A percentile compares a stretch with the other conserved stretches of the same genome.
Evolutionary conservation across 2,329 filamentous ascomycete species (phyloP).

Genomic region (Penicillium sp.): DNA sequence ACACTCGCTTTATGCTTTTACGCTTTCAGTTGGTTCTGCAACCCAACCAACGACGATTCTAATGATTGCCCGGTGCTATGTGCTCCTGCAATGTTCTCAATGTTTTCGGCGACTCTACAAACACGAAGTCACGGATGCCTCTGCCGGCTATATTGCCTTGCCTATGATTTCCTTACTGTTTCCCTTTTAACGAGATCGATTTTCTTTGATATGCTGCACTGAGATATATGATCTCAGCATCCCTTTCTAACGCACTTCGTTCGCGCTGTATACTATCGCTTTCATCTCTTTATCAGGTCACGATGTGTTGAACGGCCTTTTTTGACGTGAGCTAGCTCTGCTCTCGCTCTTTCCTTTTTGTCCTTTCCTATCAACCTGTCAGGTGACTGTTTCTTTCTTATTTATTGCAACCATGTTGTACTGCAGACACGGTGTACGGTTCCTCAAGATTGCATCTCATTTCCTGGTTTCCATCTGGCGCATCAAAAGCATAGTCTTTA

Average conservation of each 20-base stretch:
- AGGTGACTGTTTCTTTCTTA: neutral
- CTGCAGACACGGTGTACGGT: conserved; percentile 6
- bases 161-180: conserved; percentile 5
- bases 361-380: neutral
- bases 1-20: conserved; percentile 13
- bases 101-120: neutral
- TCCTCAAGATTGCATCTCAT: conserved; percentile 7
- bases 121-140: conserved; percentile 7
- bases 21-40: neutral
- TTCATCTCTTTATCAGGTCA: neutral
- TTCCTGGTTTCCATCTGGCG: neutral
- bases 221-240: neutral
- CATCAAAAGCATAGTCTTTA: conserved; percentile 7
- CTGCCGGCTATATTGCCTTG: neutral
- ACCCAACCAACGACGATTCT: conserved; percentile 10
- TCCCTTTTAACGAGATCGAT: neutral
- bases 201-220: conserved; percentile 4
- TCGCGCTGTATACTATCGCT: neutral
- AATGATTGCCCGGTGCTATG: conserved; percentile 14
- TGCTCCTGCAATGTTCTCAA: conserved; percentile 1
- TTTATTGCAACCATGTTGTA: conserved; percentile 8
- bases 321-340: neutral
- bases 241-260: neutral
- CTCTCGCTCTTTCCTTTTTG: neutral
- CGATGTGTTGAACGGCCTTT: neutral